Base-by-base conservation (phyloP, 345 rosid species). In the Heritiera littoralis region DNA sequence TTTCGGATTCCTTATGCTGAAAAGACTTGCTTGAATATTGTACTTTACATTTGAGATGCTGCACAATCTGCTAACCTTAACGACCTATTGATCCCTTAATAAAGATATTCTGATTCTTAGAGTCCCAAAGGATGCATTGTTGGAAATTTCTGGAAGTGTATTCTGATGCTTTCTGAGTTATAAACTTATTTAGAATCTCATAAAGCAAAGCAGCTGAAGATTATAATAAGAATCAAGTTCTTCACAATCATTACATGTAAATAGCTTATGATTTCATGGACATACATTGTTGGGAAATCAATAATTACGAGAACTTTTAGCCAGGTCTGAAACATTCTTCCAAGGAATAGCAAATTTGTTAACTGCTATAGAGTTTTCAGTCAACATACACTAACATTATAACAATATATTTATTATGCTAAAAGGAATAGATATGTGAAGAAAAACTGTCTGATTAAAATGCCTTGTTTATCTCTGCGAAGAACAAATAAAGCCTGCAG, bases 381-480 rank as follows among this genome's bases (percentile, higher is more conserved):
- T 10, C 64, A 59, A 52, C 6, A 52, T 5, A 52, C 56, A 49
- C 4, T 11, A 11, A 9, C 52, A 49, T 8, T 11, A 3, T 14
- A 54, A 54, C 2, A 14, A 54, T 10, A 48, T 48, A 9, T 48
- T 48, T 48, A 48, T 48, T 14, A 52, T 52, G 15, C 58, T 52
- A 4, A 52, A 52, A 52, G 13, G 13, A 48, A 48, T 48, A 11
- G 10, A 58, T 58, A 0, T 1, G 10, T 7, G 20, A 20, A 2
- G 3, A 20, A 56, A 56, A 67, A 7, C 48, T 63, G 45, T 41
- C 60, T 30, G n/a, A 68, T 7, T 6, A 20, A 6, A 71, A 51
- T 72, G 9, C 52, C 76, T 15, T 71, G 20, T 52, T 51, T 49
- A 30, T 30, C 72, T 66, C 35, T 69, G 74, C 45, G 45, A 68